Evolutionary conservation across 768 basidiomycete species (phyloP), one percentile per base, ranked within the genome.

Genomic region (Auriscalpium vulgare): DNA sequence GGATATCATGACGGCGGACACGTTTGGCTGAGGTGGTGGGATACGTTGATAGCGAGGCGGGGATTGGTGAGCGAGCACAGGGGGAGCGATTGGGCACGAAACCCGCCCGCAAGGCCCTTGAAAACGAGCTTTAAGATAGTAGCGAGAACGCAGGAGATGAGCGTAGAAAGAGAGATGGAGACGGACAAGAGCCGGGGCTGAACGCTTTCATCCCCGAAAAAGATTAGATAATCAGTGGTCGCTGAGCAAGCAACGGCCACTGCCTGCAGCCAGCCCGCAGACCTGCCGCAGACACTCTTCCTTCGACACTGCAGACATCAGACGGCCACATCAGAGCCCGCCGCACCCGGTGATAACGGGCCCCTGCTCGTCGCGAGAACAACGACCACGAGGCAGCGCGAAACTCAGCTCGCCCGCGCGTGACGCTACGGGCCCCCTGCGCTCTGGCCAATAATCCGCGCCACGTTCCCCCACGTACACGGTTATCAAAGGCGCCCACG

Each of bases 1-100:
- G 58, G 68, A 62, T 64, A 68, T 71, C 72, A 74, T 74, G 71
- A 68, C 64, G 66, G 59, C 63, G 54, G 59, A 59, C 56, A 69
- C 66, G 71, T 66, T 68, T 60, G 59, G 53, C 45, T 58, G 57
- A 47, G 37, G 57, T 58, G 37, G 65, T 56, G 37, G 37, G 36
- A 50, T 53, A 34, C 52, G 37, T 57, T 43, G 37, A 17, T 43
- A 17, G 38, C 21, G 13, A 11, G 44, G 54, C 45, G 51, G 54
- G 37, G 49, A 55, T 17, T 54, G 55, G 11, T 46, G 49, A 54
- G 43, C 19, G 16, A 53, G 34, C 16, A 34, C 8, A 29, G 29
- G 51, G 19, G 10, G 51, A 37, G 52, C 54, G 56, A 19, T 49
- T 23, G 48, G 62, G 64, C 65, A 47, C 11, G n/a, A 60, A 59